Evolutionary conservation across 805 yeast species (phyloP).

Genomic region (Sugiyamaella qingdaonensis): DNA sequence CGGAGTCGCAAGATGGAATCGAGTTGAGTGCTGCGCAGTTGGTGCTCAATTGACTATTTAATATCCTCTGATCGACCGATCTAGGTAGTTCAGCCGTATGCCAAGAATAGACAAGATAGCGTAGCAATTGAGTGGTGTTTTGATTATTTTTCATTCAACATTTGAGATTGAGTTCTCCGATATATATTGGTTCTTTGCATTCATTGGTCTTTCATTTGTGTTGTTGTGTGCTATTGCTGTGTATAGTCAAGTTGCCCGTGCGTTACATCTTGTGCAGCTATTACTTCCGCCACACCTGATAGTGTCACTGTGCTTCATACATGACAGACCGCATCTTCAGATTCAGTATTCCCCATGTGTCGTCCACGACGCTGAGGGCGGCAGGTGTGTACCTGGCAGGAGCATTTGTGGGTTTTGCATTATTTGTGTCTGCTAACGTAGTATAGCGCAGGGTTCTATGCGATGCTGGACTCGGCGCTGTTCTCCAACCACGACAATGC

Average conservation of each 20-base stretch:
- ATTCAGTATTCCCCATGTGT: constrained; percentile 59
- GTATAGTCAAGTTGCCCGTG: not conserved
- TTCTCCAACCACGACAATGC: constrained; percentile 83
- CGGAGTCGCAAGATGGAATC: too few species aligned
- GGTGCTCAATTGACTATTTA: too few species aligned
- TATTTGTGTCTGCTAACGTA: constrained; percentile 1
- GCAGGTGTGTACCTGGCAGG: constrained; percentile 62
- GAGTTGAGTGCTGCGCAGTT: too few species aligned
- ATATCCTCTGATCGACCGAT: too few species aligned
- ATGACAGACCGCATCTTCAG: constrained; percentile 50
- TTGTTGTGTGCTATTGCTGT: too few species aligned
- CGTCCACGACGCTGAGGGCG: constrained; percentile 64
- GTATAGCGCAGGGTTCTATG: constrained; percentile 66
- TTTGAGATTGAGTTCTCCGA: too few species aligned
- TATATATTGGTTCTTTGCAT: too few species aligned
- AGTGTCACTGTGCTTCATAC: not conserved
- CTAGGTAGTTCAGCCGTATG: too few species aligned
- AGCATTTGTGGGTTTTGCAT: constrained; percentile 30
- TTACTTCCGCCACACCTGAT: not conserved
- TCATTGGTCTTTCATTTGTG: too few species aligned
- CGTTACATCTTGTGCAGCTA: not conserved
- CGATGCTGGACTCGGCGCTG: constrained; percentile 81
- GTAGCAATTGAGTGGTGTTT: too few species aligned
- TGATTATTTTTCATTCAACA: too few species aligned
- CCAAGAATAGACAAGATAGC: too few species aligned